Evolutionary conservation across 768 basidiomycete species (phyloP).

Genomic region (Amanita polypyramis): DNA sequence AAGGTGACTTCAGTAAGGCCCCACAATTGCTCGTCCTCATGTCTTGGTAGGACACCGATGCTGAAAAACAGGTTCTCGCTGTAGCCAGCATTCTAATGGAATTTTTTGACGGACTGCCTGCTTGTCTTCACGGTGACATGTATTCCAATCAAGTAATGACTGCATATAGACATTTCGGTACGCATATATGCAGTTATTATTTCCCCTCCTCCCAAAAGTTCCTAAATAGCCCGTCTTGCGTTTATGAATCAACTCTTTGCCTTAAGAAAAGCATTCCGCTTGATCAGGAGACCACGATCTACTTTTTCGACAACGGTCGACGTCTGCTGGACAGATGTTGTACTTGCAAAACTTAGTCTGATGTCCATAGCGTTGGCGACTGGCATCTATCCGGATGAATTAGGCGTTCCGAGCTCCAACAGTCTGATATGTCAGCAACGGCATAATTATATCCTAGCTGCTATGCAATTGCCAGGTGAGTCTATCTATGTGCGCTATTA

Average conservation of each 20-base stretch:
- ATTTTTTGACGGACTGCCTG: background rate
- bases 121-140: background rate
- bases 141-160: background rate
- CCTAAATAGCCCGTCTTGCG: conserved; percentile 16
- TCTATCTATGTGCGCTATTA: conserved; percentile 2
- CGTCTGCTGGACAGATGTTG: conserved; percentile 58
- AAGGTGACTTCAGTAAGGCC: background rate
- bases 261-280: conserved; percentile 36
- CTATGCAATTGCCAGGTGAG: conserved; percentile 59
- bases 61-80: background rate
- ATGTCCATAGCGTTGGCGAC: conserved; percentile 15
- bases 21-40: background rate
- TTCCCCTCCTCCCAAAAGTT: background rate
- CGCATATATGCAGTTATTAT: conserved; percentile 5
- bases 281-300: background rate
- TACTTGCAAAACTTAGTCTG: conserved; percentile 46
- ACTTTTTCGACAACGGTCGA: conserved; percentile 14
- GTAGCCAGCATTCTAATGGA: background rate
- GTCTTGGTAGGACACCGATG: background rate
- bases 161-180: conserved; percentile 8
- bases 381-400: conserved; percentile 7
- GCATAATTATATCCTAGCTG: conserved; percentile 44
- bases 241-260: conserved; percentile 37
- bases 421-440: conserved; percentile 31
- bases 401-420: conserved; percentile 9